Percentiles rank a stretch among this genome's conserved stretches.
Evolutionary conservation across 768 basidiomycete species (phyloP).

Genomic region (Macrolepiota albuminosa): DNA sequence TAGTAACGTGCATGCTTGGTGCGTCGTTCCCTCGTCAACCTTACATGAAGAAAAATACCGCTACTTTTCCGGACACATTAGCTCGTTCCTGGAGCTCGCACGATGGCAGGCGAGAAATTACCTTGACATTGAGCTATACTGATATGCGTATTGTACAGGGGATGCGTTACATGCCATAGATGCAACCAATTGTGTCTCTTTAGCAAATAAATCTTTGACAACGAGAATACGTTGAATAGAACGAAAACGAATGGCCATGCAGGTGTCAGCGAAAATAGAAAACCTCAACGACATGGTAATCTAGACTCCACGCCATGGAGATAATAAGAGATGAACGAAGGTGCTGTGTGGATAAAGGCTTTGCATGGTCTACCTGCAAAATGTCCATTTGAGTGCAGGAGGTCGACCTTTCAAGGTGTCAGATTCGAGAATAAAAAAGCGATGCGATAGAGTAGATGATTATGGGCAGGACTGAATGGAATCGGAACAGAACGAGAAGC

Average conservation of each 20-base stretch:
- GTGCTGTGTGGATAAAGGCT: not conserved
- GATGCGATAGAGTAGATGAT: not conserved
- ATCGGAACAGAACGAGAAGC: not conserved
- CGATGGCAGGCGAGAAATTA: not conserved
- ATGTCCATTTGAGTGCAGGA: not conserved
- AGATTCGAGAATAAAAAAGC: not conserved
- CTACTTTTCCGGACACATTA: not conserved
- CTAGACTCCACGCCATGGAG: not conserved
- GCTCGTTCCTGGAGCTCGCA: not conserved
- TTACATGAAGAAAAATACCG: not conserved
- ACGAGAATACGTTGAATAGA: not conserved
- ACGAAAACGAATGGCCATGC: not conserved
- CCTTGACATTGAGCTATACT: not conserved
- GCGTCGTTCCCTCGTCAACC: not conserved
- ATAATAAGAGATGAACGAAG: not conserved
- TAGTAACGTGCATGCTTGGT: not conserved
- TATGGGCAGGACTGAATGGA: not conserved
- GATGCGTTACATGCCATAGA: slow-evolving; percentile 5
- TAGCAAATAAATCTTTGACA: not conserved
- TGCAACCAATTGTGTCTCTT: slow-evolving; percentile 5
- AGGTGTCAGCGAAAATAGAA: not conserved
- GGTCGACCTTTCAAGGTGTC: not conserved
- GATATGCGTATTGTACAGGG: slow-evolving; percentile 11
- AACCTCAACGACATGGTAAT: not conserved
- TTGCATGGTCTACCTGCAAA: not conserved